Conservation (phyloP, 1,139 yeast species). For the Eremothecium coryli region DNA sequence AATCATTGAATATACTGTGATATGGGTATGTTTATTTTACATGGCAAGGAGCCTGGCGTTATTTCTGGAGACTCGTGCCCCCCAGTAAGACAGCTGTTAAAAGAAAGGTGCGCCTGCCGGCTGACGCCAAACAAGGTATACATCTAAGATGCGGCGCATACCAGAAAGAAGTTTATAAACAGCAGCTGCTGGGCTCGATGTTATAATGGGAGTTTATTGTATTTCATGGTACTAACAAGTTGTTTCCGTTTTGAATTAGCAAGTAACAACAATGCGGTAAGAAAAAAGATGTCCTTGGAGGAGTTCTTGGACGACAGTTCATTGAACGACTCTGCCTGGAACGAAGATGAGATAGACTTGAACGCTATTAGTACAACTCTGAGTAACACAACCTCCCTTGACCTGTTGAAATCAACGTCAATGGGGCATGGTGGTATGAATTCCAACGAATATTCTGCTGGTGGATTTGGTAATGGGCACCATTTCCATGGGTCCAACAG, state of each 20-base stretch:
- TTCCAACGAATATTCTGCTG: slow-evolving; percentile 6
- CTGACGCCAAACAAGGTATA: too few species aligned
- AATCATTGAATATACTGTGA: slow-evolving; percentile 3
- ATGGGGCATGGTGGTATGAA: slow-evolving; percentile 12
- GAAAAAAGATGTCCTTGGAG: slow-evolving; percentile 31
- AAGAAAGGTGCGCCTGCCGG: too few species aligned
- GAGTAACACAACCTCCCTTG: slow-evolving; percentile 23
- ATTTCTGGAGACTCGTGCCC: too few species aligned
- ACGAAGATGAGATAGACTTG: slow-evolving; percentile 27
- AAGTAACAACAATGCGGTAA: slow-evolving; percentile 16
- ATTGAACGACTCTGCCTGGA: slow-evolving; percentile 29
- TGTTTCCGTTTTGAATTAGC: too few species aligned
- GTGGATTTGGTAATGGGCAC: slow-evolving; percentile 7
- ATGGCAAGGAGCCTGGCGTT: too few species aligned
- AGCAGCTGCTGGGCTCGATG: too few species aligned
- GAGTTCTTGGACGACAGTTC: slow-evolving; percentile 30
- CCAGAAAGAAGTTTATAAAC: too few species aligned
- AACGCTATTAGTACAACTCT: slow-evolving; percentile 19
- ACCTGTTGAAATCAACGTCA: slow-evolving; percentile 18
- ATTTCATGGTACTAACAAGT: too few species aligned
- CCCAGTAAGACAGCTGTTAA: too few species aligned
- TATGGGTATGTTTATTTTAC: slow-evolving; percentile 4
- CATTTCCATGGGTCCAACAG: slow-evolving; percentile 6
- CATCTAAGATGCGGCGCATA: too few species aligned
- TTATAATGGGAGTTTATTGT: too few species aligned